Conservation (phyloP, 2,329 filamentous ascomycete species). For the Pseudogymnoascus sp. region DNA sequence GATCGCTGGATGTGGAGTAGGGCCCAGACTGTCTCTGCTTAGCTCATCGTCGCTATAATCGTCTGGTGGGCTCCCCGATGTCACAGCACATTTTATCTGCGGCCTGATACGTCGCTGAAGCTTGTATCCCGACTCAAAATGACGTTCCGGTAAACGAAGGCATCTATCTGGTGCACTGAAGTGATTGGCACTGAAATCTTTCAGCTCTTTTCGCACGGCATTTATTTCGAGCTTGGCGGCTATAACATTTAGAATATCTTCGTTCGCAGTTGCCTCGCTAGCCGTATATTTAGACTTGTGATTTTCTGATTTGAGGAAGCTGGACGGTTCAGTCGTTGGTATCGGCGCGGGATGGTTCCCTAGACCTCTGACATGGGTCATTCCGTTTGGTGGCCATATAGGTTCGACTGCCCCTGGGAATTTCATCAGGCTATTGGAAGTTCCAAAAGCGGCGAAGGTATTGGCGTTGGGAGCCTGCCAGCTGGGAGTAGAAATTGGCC, state of each 20-base stretch:
- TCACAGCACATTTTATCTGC: slow-evolving; percentile 32
- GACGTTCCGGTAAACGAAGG: slow-evolving; percentile 45
- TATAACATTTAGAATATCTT: slow-evolving; percentile 23
- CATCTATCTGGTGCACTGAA: slow-evolving; percentile 38
- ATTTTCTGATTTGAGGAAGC: neutral
- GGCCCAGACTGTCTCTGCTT: slow-evolving; percentile 17
- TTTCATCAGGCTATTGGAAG: slow-evolving; percentile 35
- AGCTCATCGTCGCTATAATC: slow-evolving; percentile 32
- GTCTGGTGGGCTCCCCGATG: slow-evolving; percentile 14
- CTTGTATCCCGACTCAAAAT: slow-evolving; percentile 49
- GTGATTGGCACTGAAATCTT: slow-evolving; percentile 22
- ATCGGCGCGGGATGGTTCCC: neutral
- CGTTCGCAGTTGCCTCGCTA: slow-evolving; percentile 18
- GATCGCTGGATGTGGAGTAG: slow-evolving; percentile 48
- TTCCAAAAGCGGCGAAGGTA: slow-evolving; percentile 11
- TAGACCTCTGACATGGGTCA: slow-evolving; percentile 52
- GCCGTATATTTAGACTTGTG: slow-evolving; percentile 26
- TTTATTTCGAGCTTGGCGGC: slow-evolving; percentile 8
- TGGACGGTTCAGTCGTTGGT: neutral
- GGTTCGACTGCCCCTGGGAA: slow-evolving; percentile 59
- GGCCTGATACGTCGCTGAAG: slow-evolving; percentile 41
- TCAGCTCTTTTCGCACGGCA: slow-evolving; percentile 6
- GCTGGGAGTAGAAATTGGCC: slow-evolving; percentile 12
- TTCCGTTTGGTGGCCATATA: slow-evolving; percentile 62
- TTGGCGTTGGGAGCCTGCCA: slow-evolving; percentile 2